These are phyloP conservation scores for Rhizophagus clarus DNA, from an alignment of 192 early-diverging fungal genomes.

Conservation along the genomic window DNA sequence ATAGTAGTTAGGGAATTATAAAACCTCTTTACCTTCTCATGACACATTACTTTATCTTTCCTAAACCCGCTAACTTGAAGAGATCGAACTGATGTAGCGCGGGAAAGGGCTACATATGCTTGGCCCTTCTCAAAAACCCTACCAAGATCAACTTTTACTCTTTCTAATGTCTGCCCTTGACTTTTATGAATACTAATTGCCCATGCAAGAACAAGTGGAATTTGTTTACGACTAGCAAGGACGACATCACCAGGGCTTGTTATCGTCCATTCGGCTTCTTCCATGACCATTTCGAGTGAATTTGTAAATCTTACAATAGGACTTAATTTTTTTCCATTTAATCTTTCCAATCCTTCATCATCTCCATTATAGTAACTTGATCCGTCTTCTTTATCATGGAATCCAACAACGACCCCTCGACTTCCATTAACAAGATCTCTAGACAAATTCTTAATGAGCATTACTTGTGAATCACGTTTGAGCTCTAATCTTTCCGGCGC, in stretches of 20 bases:
- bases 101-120: constrained; percentile 83
- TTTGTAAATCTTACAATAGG: constrained; percentile 41
- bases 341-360: constrained; percentile 29
- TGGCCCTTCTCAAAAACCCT: constrained; percentile 80
- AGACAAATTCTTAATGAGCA: constrained; percentile 79
- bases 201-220: constrained; percentile 84
- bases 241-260: constrained; percentile 41
- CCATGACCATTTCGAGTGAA: constrained; percentile 46
- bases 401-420: constrained; percentile 65
- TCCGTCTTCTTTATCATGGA: constrained; percentile 25
- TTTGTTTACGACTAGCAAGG: constrained; percentile 40
- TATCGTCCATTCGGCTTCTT: constrained; percentile 49
- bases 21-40: constrained; percentile 69
- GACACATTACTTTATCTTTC: constrained; percentile 67
- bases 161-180: constrained; percentile 84
- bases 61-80: constrained; percentile 75
- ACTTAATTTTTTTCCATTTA: constrained; percentile 4
- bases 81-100: constrained; percentile 69
- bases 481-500: constrained; percentile 67
- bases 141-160: constrained; percentile 72
- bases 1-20: constrained; percentile 43
- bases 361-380: constrained; percentile 32
- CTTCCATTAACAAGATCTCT: constrained; percentile 76
- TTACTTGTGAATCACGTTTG: constrained; percentile 82
- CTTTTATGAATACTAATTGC: constrained; percentile 87